Evolutionary conservation across 768 basidiomycete species (phyloP), one percentile per base, ranked within the genome.

Genomic region (Clathrus columnatus): DNA sequence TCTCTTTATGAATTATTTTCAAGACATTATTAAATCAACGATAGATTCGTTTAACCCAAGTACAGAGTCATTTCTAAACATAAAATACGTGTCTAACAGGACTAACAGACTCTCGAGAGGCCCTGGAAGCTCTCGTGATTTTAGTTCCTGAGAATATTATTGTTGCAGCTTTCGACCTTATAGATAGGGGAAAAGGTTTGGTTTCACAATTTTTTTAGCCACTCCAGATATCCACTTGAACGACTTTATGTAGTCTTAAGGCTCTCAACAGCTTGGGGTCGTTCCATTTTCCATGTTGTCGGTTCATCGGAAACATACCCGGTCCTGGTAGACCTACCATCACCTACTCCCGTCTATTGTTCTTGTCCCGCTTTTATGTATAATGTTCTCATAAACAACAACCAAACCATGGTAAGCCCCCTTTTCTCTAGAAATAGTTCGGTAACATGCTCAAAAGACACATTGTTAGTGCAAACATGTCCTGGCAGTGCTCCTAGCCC

Each of bases 391-490:
- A 69, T 78, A 48, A 73, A 78, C 17, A 75, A 77, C 45, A 75
- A 78, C 1, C 81, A 87, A 63, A 62, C 82, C 18, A 83, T 85
- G 84, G 89, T 85, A 54, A 28, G 70, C 52, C 41, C 51, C 21
- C 48, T 16, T 32, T 46, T 16, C 51, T 14, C 27, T 32, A 21
- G 11, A 26, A 24, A 7, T 23, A 26, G 21, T 48, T 24, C 7
- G 49, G 51, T 51, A 50, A 56, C 29, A 44, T 50, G 23, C 60
- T 23, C 48, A 42, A 14, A 59, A n/a, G n/a, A n/a, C n/a, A n/a
- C n/a, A n/a, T n/a, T n/a, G n/a, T n/a, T n/a, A 91, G 89, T 91
- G 89, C 64, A 91, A 91, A 65, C 89, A 91, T 65, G 67, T 87
- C 2, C 72, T 91, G 23, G 89, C 88, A 2, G 75, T 78, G 11